These are phyloP conservation scores for Capronia epimyces DNA, from an alignment of 2,329 filamentous ascomycete genomes.

Conservation along the genomic window DNA sequence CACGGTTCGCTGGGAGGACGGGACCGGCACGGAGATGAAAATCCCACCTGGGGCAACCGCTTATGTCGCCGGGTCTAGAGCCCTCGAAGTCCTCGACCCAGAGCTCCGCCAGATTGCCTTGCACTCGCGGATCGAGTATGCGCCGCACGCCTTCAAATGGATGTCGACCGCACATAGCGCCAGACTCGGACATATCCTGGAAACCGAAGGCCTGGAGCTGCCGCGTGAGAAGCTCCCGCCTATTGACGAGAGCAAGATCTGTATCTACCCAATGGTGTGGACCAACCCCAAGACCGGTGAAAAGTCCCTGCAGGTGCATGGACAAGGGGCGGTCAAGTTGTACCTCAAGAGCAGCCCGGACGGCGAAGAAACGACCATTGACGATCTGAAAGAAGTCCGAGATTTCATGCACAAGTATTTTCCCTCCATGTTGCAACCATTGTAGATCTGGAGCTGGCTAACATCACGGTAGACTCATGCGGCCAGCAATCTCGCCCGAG, in stretches of 20 bases:
- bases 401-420: slow-evolving; percentile 34
- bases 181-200: slow-evolving; percentile 33
- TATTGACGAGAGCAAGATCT: slow-evolving; percentile 32
- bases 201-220: slow-evolving; percentile 30
- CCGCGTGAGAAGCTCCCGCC: slow-evolving; percentile 33
- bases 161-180: slow-evolving; percentile 36
- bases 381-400: slow-evolving; percentile 32
- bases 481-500: slow-evolving; percentile 33
- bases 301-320: slow-evolving; percentile 36
- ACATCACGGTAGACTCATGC: slow-evolving; percentile 33
- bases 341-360: slow-evolving; percentile 33
- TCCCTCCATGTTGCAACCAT: neutral
- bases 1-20: slow-evolving; percentile 35
- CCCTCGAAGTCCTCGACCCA: slow-evolving; percentile 30
- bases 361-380: slow-evolving; percentile 27
- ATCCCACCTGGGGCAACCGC: slow-evolving; percentile 35
- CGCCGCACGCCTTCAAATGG: slow-evolving; percentile 37
- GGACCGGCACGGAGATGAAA: slow-evolving; percentile 33
- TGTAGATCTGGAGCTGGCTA: neutral
- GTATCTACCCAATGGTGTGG: slow-evolving; percentile 38
- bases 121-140: slow-evolving; percentile 36
- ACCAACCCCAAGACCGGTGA: slow-evolving; percentile 35
- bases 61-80: slow-evolving; percentile 32
- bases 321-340: slow-evolving; percentile 35
- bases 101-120: slow-evolving; percentile 30